Conservation (phyloP, 169 alveolate species). For the Eimeria falciformis region DNA sequence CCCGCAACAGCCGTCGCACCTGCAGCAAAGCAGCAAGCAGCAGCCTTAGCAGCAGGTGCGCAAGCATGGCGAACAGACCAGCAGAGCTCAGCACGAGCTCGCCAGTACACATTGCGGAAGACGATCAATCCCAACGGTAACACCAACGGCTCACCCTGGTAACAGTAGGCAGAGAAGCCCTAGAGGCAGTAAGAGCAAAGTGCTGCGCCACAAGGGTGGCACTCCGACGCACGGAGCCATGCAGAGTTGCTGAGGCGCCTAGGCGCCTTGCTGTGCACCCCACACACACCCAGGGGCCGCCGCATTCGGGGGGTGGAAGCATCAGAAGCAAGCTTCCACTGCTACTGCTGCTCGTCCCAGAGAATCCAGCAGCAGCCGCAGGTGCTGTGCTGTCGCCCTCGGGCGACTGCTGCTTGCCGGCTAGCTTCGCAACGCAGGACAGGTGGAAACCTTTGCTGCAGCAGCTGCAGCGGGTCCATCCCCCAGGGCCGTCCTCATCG, state of each 20-base stretch:
- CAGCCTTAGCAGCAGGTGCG: neutral
- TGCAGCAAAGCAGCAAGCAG: slow-evolving; percentile 10
- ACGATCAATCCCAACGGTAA: slow-evolving; percentile 1
- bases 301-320: slow-evolving; percentile 61
- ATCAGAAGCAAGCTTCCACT: slow-evolving; percentile 36
- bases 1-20: slow-evolving; percentile 70
- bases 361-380: slow-evolving; percentile 42
- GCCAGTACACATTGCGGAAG: slow-evolving; percentile 6
- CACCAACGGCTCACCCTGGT: slow-evolving; percentile 48
- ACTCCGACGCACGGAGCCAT: slow-evolving; percentile 56
- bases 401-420: slow-evolving; percentile 65
- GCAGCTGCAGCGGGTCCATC: slow-evolving; percentile 73
- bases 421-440: slow-evolving; percentile 65
- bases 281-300: slow-evolving; percentile 62
- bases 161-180: slow-evolving; percentile 45
- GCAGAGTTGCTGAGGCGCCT: slow-evolving; percentile 52
- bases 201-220: slow-evolving; percentile 64
- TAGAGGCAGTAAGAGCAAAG: slow-evolving; percentile 44
- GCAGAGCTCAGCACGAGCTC: neutral
- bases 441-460: slow-evolving; percentile 68
- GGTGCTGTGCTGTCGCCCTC: slow-evolving; percentile 27
- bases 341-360: slow-evolving; percentile 3
- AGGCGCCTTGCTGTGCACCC: slow-evolving; percentile 68
- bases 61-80: neutral
- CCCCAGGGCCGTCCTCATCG: slow-evolving; percentile 61